Base-by-base conservation (phyloP, 1,139 yeast genomes). In the Kazachstania sp. region DNA sequence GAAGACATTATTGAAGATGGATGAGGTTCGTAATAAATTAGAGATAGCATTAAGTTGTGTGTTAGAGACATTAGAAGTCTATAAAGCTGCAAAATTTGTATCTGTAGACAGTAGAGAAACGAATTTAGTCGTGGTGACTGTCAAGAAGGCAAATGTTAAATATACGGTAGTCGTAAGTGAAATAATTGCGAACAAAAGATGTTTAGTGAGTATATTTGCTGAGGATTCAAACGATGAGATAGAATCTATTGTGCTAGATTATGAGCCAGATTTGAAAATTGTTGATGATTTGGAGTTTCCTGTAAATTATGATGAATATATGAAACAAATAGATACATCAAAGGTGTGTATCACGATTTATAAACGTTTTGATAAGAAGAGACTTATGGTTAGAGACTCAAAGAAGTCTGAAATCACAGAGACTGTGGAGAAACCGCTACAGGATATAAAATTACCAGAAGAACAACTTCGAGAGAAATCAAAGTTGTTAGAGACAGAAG, bases 201-300 rank as follows among this genome's bases (percentile, higher is more conserved):
- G 39, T 37, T 39, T 48, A 37, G 38, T 48, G 4, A 45, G 44
- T 8, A 29, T 48, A 15, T 42, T 37, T 37, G 44, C 32, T 12
- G 36, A 43, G 3, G 20, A 26, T 3, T 37, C 20, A n/a, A 34
- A 9, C 8, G 4, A 13, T 3, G 34, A 31, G 2, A 34, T 37
- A 19, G 42, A 36, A 12, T 30, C 41, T 8, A 35, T 34, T 26
- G 20, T 40, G 11, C 36, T 45, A 16, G 36, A 43, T 16, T 39
- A 41, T 12, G 37, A 36, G 8, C 12, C 18, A 2, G 45, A 48
- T 6, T 34, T 46, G 13, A 12, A 23, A 7, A 43, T 43, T 4
- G 19, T 13, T 5, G 39, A 23, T 7, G 36, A 41, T 19, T 11
- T 41, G 18, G 28, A 23, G 18, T 44, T 37, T 30, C 51, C 49